Conservation (phyloP, 106 monocot genomes). For the Dioscorea alata region DNA sequence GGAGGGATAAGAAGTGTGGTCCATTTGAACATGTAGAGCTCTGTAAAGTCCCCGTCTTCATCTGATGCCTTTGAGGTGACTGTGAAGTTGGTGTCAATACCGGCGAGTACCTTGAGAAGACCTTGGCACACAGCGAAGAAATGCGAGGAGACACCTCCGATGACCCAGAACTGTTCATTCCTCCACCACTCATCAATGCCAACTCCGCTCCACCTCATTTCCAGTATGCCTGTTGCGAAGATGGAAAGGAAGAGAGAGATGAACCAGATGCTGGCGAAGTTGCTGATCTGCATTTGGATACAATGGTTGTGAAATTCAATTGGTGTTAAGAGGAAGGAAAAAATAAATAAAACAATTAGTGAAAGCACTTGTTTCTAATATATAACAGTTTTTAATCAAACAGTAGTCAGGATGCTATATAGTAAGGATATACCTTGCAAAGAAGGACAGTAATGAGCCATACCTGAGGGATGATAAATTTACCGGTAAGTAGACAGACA, state of each 20-base stretch:
- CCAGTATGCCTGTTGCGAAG: constrained; percentile 84
- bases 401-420: background rate
- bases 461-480: constrained; percentile 16
- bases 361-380: background rate
- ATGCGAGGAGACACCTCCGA: constrained; percentile 90
- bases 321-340: no score
- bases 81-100: constrained; percentile 93
- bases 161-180: constrained; percentile 98
- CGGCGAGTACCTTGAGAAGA: constrained; percentile 86
- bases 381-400: background rate
- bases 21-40: constrained; percentile 99
- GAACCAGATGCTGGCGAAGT: constrained; percentile 88
- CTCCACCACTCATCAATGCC: constrained; percentile 98
- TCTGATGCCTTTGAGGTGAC: constrained; percentile 92
- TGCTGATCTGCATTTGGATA: constrained; percentile 62
- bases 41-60: constrained; percentile 76
- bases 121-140: constrained; percentile 92
- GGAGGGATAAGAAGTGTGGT: constrained; percentile 91
- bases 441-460: background rate
- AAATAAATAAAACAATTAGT: no score
- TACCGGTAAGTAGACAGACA: constrained; percentile 11
- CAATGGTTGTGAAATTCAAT: no score
- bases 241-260: constrained; percentile 90
- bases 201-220: constrained; percentile 98
- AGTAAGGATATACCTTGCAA: background rate